Percentiles rank a stretch among this genome's conserved stretches.
Evolutionary conservation across 1,284 basidiomycete species (phyloP).

Genomic region (Phenoliferia sp.): DNA sequence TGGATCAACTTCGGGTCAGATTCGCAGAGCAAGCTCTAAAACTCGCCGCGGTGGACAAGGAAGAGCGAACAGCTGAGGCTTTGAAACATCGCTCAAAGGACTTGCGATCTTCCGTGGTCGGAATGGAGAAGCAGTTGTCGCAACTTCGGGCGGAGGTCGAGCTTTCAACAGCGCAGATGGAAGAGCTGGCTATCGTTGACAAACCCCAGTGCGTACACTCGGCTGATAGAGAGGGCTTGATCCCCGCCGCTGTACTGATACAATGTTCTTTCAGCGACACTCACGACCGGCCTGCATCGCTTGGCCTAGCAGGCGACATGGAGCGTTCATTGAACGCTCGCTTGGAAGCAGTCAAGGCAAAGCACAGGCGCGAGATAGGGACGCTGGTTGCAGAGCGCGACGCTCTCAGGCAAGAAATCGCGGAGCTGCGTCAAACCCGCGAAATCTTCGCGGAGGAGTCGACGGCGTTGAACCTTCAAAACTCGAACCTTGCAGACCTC

Average conservation of each 20-base stretch:
- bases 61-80: slow-evolving; percentile 60
- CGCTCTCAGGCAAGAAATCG: slow-evolving; percentile 70
- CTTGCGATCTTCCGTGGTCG: slow-evolving; percentile 66
- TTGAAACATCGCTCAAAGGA: slow-evolving; percentile 75
- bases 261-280: neutral
- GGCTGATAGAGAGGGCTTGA: too few relatives aligned
- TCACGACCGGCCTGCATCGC: slow-evolving; percentile 6
- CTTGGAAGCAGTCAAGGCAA: slow-evolving; percentile 78
- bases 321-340: slow-evolving; percentile 59
- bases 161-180: slow-evolving; percentile 84
- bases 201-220: slow-evolving; percentile 7
- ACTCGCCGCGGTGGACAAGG: slow-evolving; percentile 74
- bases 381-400: slow-evolving; percentile 79
- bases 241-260: too few relatives aligned
- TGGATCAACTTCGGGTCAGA: slow-evolving; percentile 73
- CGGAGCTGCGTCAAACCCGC: slow-evolving; percentile 77
- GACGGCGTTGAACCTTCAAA: slow-evolving; percentile 78
- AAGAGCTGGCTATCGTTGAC: slow-evolving; percentile 62
- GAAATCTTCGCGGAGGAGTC: slow-evolving; percentile 88
- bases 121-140: slow-evolving; percentile 78
- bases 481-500: slow-evolving; percentile 84
- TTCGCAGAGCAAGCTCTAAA: slow-evolving; percentile 84
- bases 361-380: slow-evolving; percentile 80
- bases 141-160: slow-evolving; percentile 84
- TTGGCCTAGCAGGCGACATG: slow-evolving; percentile 15